A percentile compares a stretch with the other conserved stretches of the same genome.
phyloP scores from a whole-genome alignment of 768 basidiomycete species.

The Gloeophyllum trabeum region DNA sequence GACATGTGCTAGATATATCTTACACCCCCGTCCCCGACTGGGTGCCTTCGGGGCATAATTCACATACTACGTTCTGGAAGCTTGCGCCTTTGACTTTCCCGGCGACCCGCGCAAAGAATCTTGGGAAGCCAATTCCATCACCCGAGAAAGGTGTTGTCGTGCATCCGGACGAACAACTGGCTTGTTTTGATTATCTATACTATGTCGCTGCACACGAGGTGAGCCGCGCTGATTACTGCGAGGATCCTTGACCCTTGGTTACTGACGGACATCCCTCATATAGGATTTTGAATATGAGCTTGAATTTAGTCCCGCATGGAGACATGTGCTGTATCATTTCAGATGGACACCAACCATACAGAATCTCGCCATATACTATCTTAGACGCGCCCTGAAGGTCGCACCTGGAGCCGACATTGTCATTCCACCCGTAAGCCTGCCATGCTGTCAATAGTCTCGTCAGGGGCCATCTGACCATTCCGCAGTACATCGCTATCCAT shows the following conservation, averaged over 20 bases:
- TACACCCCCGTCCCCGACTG: background rate
- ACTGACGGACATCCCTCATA: no score
- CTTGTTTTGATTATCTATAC: slow-evolving; percentile 15
- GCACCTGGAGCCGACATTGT: slow-evolving; percentile 24
- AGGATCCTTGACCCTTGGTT: no score
- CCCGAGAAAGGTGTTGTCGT: background rate
- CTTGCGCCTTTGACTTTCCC: slow-evolving; percentile 3
- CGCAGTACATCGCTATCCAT: slow-evolving; percentile 47
- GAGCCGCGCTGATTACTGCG: no score
- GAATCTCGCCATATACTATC: slow-evolving; percentile 30
- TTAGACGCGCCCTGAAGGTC: slow-evolving; percentile 31
- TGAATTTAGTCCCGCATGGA: slow-evolving; percentile 50
- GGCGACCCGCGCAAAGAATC: background rate
- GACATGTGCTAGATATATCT: background rate
- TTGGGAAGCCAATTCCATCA: background rate
- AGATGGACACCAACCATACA: slow-evolving; percentile 33
- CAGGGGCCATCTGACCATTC: background rate
- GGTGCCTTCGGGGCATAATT: background rate
- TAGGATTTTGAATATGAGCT: slow-evolving; percentile 45
- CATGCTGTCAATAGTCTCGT: background rate
- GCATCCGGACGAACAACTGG: slow-evolving; percentile 11
- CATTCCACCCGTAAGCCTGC: slow-evolving; percentile 30
- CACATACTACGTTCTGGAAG: slow-evolving; percentile 1
- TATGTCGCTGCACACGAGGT: slow-evolving; percentile 3
- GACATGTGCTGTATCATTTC: slow-evolving; percentile 40